Conservation (phyloP, 306 rosid genomes). For the Cicer yamashitae region DNA sequence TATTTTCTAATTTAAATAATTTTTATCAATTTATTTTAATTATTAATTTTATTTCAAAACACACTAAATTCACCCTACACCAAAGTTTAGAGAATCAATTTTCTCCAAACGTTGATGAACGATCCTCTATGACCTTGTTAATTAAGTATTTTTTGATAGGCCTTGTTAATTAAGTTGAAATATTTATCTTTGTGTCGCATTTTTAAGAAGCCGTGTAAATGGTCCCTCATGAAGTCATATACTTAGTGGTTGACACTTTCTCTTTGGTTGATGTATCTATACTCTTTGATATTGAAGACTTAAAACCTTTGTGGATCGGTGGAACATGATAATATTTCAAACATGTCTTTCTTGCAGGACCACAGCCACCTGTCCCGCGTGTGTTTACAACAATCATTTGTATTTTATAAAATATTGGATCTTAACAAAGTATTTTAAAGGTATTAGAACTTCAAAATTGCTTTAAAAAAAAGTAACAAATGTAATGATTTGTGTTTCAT, state of each 20-base stretch:
- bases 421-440: too few relatives aligned
- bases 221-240: conserved; percentile 62
- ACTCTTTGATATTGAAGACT: conserved; percentile 45
- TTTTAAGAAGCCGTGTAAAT: conserved; percentile 63
- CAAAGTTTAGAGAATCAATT: too few relatives aligned
- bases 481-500: too few relatives aligned
- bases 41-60: too few relatives aligned
- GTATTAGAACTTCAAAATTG: too few relatives aligned
- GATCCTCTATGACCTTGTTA: too few relatives aligned
- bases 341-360: conserved; percentile 67
- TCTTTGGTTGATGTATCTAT: conserved; percentile 52
- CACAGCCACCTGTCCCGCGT: conserved; percentile 53
- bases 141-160: too few relatives aligned
- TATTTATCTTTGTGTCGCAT: conserved; percentile 56
- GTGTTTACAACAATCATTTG: conserved; percentile 5
- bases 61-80: too few relatives aligned
- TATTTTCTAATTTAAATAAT: too few relatives aligned
- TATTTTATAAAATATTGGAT: not conserved
- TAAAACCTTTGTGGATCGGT: conserved; percentile 55
- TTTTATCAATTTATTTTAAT: too few relatives aligned
- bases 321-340: conserved; percentile 66
- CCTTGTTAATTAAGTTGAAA: conserved; percentile 21
- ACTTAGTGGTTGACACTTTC: conserved; percentile 54
- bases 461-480: too few relatives aligned
- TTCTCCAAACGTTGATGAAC: too few relatives aligned